Conservation (phyloP, 1,139 yeast genomes). For the Kurtzmaniella natalensis region DNA sequence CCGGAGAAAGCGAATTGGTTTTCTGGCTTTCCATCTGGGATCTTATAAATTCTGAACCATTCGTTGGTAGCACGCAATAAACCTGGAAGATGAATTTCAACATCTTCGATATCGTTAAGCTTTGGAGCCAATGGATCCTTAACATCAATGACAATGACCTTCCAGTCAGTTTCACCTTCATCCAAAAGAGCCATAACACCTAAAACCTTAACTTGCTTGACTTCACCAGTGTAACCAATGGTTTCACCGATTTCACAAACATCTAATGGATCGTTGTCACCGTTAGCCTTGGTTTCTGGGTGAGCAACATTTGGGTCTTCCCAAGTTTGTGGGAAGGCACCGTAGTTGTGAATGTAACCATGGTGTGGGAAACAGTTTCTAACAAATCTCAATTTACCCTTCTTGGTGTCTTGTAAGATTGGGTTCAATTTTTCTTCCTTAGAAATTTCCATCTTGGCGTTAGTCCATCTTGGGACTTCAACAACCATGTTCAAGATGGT, state of each 20-base stretch:
- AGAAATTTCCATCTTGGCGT: conserved; percentile 88
- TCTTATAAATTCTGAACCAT: conserved; percentile 95
- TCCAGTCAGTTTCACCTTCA: conserved; percentile 99
- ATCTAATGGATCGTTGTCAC: conserved; percentile 96
- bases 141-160: conserved; percentile 78
- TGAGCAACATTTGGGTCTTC: conserved; percentile 71
- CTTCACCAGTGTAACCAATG: conserved; percentile 66
- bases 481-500: conserved; percentile 82
- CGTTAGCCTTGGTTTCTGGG: conserved; percentile 78
- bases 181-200: conserved; percentile 94
- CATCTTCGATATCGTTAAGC: conserved; percentile 78
- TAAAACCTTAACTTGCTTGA: conserved; percentile 80
- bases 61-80: conserved; percentile 76
- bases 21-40: conserved; percentile 89
- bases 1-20: conserved; percentile 86
- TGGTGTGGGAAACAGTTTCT: conserved; percentile 86
- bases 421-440: conserved; percentile 78
- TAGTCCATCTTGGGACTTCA: conserved; percentile 95
- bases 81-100: conserved; percentile 79
- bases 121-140: conserved; percentile 76
- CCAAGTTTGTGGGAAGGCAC: conserved; percentile 96
- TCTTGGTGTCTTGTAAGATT: conserved; percentile 81
- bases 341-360: conserved; percentile 89
- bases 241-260: conserved; percentile 88
- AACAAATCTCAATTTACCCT: conserved; percentile 78